Evolutionary conservation across 306 rosid genomes (phyloP).

Genomic region (Gastrolobium bilobum): DNA sequence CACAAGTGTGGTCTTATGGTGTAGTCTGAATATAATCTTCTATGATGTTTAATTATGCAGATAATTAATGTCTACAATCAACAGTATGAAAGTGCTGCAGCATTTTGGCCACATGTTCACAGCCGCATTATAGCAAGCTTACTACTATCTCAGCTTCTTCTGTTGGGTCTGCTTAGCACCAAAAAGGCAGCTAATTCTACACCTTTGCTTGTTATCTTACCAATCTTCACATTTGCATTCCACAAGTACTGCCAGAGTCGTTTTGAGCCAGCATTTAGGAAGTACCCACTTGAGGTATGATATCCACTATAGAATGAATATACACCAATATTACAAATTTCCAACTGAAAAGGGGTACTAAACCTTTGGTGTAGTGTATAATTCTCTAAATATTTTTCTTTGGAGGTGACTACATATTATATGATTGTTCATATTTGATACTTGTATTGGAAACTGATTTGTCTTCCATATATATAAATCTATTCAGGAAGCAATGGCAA

Average conservation of each 20-base stretch:
- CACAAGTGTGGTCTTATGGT: background rate
- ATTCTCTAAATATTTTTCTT: conserved; percentile 16
- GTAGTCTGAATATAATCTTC: conserved; percentile 2
- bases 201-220: conserved; percentile 82
- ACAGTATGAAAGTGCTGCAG: conserved; percentile 93
- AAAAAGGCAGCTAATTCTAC: conserved; percentile 96
- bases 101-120: conserved; percentile 98
- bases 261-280: conserved; percentile 92
- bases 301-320: conserved; percentile 10
- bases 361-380: background rate
- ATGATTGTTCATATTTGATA: background rate
- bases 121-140: conserved; percentile 94
- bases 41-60: conserved; percentile 58
- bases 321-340: conserved; percentile 31
- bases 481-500: conserved; percentile 90
- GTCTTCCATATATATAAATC: background rate
- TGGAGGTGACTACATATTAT: background rate
- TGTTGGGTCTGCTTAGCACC: conserved; percentile 94
- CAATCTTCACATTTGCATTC: conserved; percentile 80
- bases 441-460: conserved; percentile 34
- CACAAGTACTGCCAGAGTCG: conserved; percentile 90
- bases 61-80: conserved; percentile 94
- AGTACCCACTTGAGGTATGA: conserved; percentile 90
- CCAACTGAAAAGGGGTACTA: background rate
- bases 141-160: conserved; percentile 88